phyloP scores from a whole-genome alignment of 2,329 filamentous ascomycete genomes.

The Venturia aucupariae region DNA sequence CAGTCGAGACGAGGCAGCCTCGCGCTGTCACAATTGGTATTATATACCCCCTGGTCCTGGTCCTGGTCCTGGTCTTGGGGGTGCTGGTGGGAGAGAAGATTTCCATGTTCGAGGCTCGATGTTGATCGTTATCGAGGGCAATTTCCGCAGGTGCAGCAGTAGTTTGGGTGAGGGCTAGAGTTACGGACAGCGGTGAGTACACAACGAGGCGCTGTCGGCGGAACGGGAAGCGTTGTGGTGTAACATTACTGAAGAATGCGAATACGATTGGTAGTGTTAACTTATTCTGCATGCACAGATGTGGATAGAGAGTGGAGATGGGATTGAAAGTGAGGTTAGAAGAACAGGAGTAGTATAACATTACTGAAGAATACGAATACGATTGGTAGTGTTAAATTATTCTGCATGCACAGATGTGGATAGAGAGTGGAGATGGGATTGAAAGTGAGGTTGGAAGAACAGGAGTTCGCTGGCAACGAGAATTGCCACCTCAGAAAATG shows the following conservation, averaged over 20 bases:
- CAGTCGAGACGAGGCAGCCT: neutral
- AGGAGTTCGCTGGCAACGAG: neutral
- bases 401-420: neutral
- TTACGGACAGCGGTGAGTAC: neutral
- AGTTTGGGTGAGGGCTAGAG: neutral
- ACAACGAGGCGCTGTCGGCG: neutral
- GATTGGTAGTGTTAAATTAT: neutral
- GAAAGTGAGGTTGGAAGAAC: neutral
- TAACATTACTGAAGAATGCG: neutral
- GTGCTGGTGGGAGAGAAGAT: neutral
- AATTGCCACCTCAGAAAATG: neutral
- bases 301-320: neutral
- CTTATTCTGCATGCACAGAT: neutral
- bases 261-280: neutral
- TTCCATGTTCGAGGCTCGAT: conserved; percentile 1
- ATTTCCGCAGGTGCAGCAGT: neutral
- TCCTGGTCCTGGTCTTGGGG: no score
- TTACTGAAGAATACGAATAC: neutral
- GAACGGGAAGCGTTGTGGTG: neutral
- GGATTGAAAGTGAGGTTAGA: neutral
- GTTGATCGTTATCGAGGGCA: neutral
- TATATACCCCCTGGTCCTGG: neutral
- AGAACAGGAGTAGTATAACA: neutral
- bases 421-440: neutral
- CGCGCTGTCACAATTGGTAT: neutral